Percentiles rank a stretch among this genome's conserved stretches.
phyloP scores from a whole-genome alignment of 192 early-diverging fungal species.

The Entomortierella chlamydospora region DNA sequence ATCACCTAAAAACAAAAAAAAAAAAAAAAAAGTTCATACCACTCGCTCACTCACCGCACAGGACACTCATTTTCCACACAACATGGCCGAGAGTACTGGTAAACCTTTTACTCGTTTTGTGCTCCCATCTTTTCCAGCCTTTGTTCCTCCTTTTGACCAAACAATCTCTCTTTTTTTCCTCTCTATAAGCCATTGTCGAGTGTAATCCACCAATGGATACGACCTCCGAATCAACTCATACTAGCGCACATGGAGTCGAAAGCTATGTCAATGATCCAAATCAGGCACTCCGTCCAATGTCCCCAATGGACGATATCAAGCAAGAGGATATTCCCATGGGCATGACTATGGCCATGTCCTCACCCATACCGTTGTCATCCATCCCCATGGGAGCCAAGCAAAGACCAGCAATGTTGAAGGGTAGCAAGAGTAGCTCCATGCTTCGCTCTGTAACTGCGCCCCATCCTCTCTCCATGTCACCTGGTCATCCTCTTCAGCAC shows the following conservation, averaged over 20 bases:
- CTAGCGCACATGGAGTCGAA: slow-evolving; percentile 7
- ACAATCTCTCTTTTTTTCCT: not conserved
- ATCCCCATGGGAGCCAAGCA: slow-evolving; percentile 25
- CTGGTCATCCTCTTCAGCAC: slow-evolving; percentile 37
- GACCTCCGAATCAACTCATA: slow-evolving; percentile 15
- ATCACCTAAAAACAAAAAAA: too few relatives aligned
- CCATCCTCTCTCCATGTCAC: slow-evolving; percentile 36
- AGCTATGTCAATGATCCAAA: slow-evolving; percentile 9
- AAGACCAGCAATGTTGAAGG: slow-evolving; percentile 19
- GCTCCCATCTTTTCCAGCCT: not conserved
- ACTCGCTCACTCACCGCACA: not conserved
- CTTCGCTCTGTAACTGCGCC: slow-evolving; percentile 36
- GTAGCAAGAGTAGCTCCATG: slow-evolving; percentile 45
- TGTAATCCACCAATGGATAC: slow-evolving; percentile 27
- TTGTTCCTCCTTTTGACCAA: not conserved
- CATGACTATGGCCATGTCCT: slow-evolving; percentile 19
- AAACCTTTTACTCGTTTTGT: not conserved
- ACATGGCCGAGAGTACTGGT: slow-evolving; percentile 38
- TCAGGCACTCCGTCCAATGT: slow-evolving; percentile 8
- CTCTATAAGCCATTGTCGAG: slow-evolving; percentile 21
- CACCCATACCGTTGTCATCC: not conserved
- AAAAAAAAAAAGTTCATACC: too few relatives aligned
- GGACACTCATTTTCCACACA: not conserved
- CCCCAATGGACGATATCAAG: slow-evolving; percentile 35
- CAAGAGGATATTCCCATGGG: slow-evolving; percentile 29